Evolutionary conservation across 108 stramenopile species (phyloP).

Genomic region (Aurantiochytrium sp.): DNA sequence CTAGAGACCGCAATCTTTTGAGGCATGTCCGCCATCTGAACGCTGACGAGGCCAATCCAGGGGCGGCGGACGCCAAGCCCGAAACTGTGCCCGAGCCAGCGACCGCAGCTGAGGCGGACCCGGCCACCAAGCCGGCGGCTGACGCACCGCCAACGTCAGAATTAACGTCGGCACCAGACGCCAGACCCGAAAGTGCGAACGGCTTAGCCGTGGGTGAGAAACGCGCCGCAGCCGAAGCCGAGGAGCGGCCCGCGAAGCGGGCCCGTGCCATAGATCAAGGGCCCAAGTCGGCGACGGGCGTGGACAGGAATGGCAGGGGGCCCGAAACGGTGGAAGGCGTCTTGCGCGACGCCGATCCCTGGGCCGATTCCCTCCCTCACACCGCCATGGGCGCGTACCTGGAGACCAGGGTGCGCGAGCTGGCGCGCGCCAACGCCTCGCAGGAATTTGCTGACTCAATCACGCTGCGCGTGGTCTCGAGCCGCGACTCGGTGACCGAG

Average conservation of each 20-base stretch:
- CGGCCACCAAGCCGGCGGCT: too few species aligned
- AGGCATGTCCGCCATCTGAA: neutral
- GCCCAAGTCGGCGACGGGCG: too few species aligned
- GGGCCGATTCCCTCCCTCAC: neutral
- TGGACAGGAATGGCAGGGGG: neutral
- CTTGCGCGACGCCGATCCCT: neutral
- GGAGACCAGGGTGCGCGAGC: neutral
- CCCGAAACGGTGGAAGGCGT: neutral
- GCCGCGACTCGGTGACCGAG: neutral
- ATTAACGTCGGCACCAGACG: too few species aligned
- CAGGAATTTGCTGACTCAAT: slow-evolving; percentile 10
- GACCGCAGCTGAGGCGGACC: too few species aligned
- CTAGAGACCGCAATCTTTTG: neutral
- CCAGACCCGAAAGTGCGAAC: too few species aligned
- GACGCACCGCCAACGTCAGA: too few species aligned
- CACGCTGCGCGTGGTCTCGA: neutral
- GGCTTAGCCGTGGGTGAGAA: too few species aligned
- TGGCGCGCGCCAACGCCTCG: neutral
- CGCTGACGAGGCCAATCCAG: neutral
- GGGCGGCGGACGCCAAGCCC: neutral
- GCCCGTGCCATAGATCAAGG: too few species aligned
- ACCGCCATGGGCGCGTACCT: neutral
- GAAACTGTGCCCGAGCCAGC: too few species aligned
- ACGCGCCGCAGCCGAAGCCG: too few species aligned
- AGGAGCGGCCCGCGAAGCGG: too few species aligned